Evolutionary conservation across 768 basidiomycete species (phyloP).

Genomic region (Pleurotus salmoneostramineus): DNA sequence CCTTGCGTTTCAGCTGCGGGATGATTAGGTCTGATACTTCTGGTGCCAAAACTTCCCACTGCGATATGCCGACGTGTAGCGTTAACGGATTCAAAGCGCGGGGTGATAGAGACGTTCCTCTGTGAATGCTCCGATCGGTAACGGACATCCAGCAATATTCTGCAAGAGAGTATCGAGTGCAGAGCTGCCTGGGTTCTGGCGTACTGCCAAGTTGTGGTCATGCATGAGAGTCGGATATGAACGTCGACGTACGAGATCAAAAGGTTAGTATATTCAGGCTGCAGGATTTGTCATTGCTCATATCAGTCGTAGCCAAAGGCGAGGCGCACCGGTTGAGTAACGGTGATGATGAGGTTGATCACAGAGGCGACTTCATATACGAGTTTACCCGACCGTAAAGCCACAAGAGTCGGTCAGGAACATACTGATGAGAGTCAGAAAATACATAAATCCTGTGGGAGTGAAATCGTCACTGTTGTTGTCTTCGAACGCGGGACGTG

Average conservation of each 20-base stretch:
- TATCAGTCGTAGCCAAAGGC: background rate
- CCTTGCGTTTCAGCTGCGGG: background rate
- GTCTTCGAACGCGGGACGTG: background rate
- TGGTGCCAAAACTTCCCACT: too few relatives aligned
- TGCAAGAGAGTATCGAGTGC: conserved; percentile 4
- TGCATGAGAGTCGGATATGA: background rate
- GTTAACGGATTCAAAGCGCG: background rate
- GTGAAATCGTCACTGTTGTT: background rate
- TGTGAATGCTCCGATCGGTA: background rate
- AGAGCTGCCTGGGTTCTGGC: conserved; percentile 1
- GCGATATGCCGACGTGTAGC: background rate
- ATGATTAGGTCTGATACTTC: too few relatives aligned
- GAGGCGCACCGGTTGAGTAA: conserved; percentile 1
- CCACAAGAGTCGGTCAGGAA: background rate
- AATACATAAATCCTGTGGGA: background rate
- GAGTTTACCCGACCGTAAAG: background rate
- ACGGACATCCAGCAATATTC: background rate
- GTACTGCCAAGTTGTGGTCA: background rate
- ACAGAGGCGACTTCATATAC: background rate
- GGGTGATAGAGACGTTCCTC: background rate
- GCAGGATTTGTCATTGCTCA: background rate
- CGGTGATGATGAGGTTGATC: background rate
- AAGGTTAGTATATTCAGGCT: conserved; percentile 2
- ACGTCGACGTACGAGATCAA: background rate
- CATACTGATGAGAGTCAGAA: background rate